A percentile compares a stretch with the other conserved stretches of the same genome.
Conservation (phyloP, 768 basidiomycete species). For the Auricularia cornea region DNA sequence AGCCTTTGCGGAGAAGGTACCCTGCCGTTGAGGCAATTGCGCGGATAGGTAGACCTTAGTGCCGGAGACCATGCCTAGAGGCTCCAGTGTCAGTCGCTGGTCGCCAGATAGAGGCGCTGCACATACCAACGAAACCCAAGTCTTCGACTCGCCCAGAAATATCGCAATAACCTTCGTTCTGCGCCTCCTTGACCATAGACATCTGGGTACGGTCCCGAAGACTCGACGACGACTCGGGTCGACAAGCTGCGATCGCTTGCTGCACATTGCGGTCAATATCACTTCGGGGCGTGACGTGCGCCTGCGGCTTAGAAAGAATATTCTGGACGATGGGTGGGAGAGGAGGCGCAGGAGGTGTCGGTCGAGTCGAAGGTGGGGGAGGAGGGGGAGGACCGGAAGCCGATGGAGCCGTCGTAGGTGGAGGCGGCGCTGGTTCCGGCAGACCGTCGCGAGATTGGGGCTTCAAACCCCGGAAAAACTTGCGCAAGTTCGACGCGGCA, state of each 20-base stretch:
- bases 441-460: not conserved
- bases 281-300: slow-evolving; percentile 32
- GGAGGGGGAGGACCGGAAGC: not conserved
- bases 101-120: not conserved
- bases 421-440: not conserved
- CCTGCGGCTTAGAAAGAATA: slow-evolving; percentile 4
- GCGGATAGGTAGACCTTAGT: slow-evolving; percentile 53
- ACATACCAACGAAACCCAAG: slow-evolving; percentile 52
- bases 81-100: slow-evolving; percentile 1
- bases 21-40: not conserved
- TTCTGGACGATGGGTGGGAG: not conserved
- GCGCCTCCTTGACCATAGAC: slow-evolving; percentile 61
- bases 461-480: not conserved
- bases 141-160: slow-evolving; percentile 55
- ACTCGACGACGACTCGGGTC: slow-evolving; percentile 49
- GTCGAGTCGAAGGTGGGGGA: not conserved
- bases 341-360: not conserved
- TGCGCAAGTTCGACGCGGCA: not conserved
- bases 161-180: slow-evolving; percentile 82
- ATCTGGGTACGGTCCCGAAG: slow-evolving; percentile 59
- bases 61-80: slow-evolving; percentile 48
- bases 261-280: slow-evolving; percentile 23
- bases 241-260: slow-evolving; percentile 14
- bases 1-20: not conserved
- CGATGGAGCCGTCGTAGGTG: not conserved